A percentile compares a stretch with the other conserved stretches of the same genome.
phyloP scores from a whole-genome alignment of 805 yeast genomes.

The Wickerhamomyces mucosus region DNA sequence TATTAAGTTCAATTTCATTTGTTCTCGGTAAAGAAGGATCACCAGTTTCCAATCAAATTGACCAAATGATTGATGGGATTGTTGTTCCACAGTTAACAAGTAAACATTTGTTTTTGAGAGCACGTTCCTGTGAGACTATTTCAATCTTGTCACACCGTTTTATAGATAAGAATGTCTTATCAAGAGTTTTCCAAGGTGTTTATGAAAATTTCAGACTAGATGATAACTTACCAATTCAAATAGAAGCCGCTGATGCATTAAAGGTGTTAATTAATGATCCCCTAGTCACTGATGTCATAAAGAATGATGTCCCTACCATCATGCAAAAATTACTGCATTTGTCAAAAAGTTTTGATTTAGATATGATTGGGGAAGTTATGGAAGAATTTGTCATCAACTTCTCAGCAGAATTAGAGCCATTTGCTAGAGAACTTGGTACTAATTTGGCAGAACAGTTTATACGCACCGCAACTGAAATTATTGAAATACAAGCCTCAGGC shows the following conservation, averaged over 20 bases:
- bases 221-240: conserved; percentile 57
- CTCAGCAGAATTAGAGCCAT: conserved; percentile 82
- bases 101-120: conserved; percentile 57
- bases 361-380: conserved; percentile 81
- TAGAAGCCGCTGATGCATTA: conserved; percentile 82
- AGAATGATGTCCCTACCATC: conserved; percentile 65
- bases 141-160: conserved; percentile 26
- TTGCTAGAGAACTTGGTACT: conserved; percentile 56
- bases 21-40: conserved; percentile 36
- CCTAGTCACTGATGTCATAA: conserved; percentile 60
- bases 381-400: conserved; percentile 90
- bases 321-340: conserved; percentile 72
- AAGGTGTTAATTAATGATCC: conserved; percentile 68
- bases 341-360: conserved; percentile 77
- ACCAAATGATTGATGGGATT: conserved; percentile 50
- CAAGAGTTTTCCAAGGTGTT: conserved; percentile 30
- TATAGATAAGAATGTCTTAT: conserved; percentile 28
- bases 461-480: conserved; percentile 43
- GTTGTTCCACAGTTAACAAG: conserved; percentile 68
- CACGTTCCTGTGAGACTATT: conserved; percentile 62
- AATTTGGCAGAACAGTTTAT: conserved; percentile 56
- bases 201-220: conserved; percentile 33
- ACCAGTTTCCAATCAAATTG: conserved; percentile 54
- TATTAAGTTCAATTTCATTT: conserved; percentile 63
- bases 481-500: conserved; percentile 27